Conservation (phyloP, 192 early-diverging fungal genomes). For the Phlyctochytrium planicorne region DNA sequence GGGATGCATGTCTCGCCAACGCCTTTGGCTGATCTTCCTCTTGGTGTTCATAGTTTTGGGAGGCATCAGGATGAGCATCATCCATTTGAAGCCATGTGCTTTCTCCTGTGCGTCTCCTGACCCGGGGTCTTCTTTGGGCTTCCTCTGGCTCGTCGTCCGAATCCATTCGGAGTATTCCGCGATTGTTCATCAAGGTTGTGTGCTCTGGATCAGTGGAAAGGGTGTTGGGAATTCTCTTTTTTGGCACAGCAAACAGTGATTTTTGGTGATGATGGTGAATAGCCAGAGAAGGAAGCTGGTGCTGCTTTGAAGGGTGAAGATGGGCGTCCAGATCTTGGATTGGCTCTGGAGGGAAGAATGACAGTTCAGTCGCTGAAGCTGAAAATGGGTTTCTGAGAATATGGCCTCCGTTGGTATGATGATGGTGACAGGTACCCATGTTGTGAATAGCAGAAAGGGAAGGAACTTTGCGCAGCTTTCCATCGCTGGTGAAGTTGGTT, state of each 20-base stretch:
- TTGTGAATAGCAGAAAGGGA: too few relatives aligned
- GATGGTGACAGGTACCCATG: too few relatives aligned
- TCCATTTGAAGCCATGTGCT: constrained; percentile 12
- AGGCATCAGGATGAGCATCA: background rate
- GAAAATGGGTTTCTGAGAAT: too few relatives aligned
- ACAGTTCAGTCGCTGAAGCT: too few relatives aligned
- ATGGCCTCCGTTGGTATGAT: too few relatives aligned
- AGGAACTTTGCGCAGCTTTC: too few relatives aligned
- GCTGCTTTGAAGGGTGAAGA: background rate
- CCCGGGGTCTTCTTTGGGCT: constrained; percentile 10
- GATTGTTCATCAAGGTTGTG: constrained; percentile 8
- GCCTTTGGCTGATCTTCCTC: background rate
- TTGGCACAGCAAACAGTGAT: too few relatives aligned
- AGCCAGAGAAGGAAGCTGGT: constrained; percentile 1
- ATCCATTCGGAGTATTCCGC: background rate
- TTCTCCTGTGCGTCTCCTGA: constrained; percentile 13
- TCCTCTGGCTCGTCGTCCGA: background rate
- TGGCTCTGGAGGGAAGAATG: too few relatives aligned
- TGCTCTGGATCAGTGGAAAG: too few relatives aligned
- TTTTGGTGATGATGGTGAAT: constrained; percentile 10
- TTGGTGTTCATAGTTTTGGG: background rate
- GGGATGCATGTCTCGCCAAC: background rate
- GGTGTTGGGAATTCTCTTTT: too few relatives aligned
- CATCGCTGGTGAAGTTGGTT: too few relatives aligned
- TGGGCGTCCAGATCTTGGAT: background rate